A percentile compares a stretch with the other conserved stretches of the same genome.
These are phyloP conservation scores for Apiospora kogelbergensis DNA, from an alignment of 2,329 filamentous ascomycete genomes.

Conservation along the genomic window DNA sequence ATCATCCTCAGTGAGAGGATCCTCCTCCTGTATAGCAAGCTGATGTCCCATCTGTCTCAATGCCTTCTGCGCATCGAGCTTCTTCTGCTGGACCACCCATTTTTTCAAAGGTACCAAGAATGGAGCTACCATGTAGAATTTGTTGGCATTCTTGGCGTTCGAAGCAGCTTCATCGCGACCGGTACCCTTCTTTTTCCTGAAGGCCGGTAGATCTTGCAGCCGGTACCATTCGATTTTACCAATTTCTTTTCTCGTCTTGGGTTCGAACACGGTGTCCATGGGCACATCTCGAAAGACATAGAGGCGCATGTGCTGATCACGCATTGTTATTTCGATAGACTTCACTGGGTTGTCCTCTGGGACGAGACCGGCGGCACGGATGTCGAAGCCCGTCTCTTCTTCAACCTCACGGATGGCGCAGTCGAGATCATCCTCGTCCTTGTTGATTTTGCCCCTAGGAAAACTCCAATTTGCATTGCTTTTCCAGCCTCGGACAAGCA, in stretches of 20 bases:
- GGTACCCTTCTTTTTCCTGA: constrained; percentile 66
- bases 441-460: constrained; percentile 95
- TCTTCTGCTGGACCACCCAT: constrained; percentile 86
- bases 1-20: constrained; percentile 64
- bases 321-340: constrained; percentile 84
- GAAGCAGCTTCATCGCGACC: constrained; percentile 46
- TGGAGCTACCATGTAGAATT: constrained; percentile 97
- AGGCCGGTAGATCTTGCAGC: constrained; percentile 81
- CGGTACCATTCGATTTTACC: constrained; percentile 96
- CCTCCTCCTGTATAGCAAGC: constrained; percentile 47
- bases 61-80: constrained; percentile 58
- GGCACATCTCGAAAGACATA: constrained; percentile 91
- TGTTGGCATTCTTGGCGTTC: constrained; percentile 64
- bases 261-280: constrained; percentile 83
- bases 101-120: constrained; percentile 84
- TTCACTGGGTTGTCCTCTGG: constrained; percentile 71
- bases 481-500: constrained; percentile 97
- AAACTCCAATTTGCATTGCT: constrained; percentile 97
- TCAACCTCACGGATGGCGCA: constrained; percentile 94
- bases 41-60: constrained; percentile 38
- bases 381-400: constrained; percentile 92
- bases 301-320: constrained; percentile 88
- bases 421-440: constrained; percentile 89
- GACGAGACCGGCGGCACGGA: constrained; percentile 73
- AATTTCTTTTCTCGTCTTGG: constrained; percentile 93